Percentiles rank a stretch among this genome's conserved stretches.
phyloP scores from a whole-genome alignment of 345 rosid genomes.

The Litchi chinensis region DNA sequence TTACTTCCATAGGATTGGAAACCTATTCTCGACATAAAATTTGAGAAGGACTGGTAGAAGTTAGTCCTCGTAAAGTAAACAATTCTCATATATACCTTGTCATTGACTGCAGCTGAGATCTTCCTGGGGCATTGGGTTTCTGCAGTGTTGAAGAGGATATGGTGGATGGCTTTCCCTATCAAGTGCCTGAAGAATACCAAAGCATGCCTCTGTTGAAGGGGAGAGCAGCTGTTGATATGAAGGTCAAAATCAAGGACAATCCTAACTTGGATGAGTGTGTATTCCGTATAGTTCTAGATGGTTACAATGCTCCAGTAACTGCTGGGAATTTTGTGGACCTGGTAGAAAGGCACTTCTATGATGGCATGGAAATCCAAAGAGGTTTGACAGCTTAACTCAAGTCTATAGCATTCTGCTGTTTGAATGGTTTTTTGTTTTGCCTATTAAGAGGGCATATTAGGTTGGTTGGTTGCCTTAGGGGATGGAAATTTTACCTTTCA shows the following conservation, averaged over 20 bases:
- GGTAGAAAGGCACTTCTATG: slow-evolving; percentile 91
- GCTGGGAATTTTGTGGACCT: slow-evolving; percentile 94
- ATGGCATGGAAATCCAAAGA: slow-evolving; percentile 98
- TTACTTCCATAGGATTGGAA: not conserved
- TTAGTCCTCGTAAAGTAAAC: slow-evolving; percentile 41
- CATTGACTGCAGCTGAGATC: slow-evolving; percentile 99
- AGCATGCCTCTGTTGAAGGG: slow-evolving; percentile 95
- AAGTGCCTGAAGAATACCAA: slow-evolving; percentile 83
- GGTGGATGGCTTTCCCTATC: slow-evolving; percentile 92
- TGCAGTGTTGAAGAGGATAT: slow-evolving; percentile 99
- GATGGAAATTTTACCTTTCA: not conserved
- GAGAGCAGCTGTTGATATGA: slow-evolving; percentile 95
- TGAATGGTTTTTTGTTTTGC: not conserved
- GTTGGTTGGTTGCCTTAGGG: not conserved
- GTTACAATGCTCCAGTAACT: slow-evolving; percentile 95
- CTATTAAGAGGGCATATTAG: not conserved
- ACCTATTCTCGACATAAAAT: slow-evolving; percentile 20
- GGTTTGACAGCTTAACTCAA: slow-evolving; percentile 41
- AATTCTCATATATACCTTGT: slow-evolving; percentile 76
- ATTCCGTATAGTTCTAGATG: slow-evolving; percentile 90
- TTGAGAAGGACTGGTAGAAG: slow-evolving; percentile 33
- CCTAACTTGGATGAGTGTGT: slow-evolving; percentile 83
- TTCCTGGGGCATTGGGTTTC: slow-evolving; percentile 99
- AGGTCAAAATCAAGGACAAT: slow-evolving; percentile 96
- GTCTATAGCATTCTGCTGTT: slow-evolving; percentile 2